Base-by-base conservation (phyloP, 208 protist species). In the Acanthamoeba healyi region DNA sequence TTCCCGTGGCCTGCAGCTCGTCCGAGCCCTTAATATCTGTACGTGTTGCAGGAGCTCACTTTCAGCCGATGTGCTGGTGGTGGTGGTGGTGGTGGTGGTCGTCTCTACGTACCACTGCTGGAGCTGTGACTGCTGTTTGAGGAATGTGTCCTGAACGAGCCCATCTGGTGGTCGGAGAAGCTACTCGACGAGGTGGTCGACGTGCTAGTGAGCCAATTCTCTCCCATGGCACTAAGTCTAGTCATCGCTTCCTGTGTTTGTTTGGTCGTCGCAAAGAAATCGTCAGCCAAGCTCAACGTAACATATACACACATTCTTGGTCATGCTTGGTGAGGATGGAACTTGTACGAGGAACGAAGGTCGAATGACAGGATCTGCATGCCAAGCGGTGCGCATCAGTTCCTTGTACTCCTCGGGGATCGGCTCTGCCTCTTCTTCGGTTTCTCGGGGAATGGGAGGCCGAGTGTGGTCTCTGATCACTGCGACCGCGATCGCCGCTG, bases 161-260 rank as follows among this genome's bases (percentile, higher is more conserved):
- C 49, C 15, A 10, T 19, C 49, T 24, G 49, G 49, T 3, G n/a
- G 22, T 74, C 36, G 65, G 24, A 74, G 1, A 77, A 77, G 65
- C 36, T 42, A 36, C n/a, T 42, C 38, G 70, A 79, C 6, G 70
- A 79, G 38, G 19, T 38, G 19, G 70, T 38, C 70, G 70, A 26
- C 4, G 15, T 22, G 19, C 36, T 26, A 1, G 70, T n/a, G 0
- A 67, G 61, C 61, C 61, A 67, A 15, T 36, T 36, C 36, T 79
- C 70, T 32, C 70, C 70, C 36, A 79, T 40, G 36, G 70, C 40
- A n/a, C 70, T 81, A 12, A 81, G 24, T 22, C 70, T 9, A 14
- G 70, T 81, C 70, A 81, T 81, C 36, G 32, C 24, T 38, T 81
- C 61, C 61, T 70, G 61, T 34, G n/a, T n/a, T n/a, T n/a, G n/a